A percentile compares a stretch with the other conserved stretches of the same genome.
Evolutionary conservation across 345 rosid genomes (phyloP).

Genomic region (Chamaenerion angustifolium): DNA sequence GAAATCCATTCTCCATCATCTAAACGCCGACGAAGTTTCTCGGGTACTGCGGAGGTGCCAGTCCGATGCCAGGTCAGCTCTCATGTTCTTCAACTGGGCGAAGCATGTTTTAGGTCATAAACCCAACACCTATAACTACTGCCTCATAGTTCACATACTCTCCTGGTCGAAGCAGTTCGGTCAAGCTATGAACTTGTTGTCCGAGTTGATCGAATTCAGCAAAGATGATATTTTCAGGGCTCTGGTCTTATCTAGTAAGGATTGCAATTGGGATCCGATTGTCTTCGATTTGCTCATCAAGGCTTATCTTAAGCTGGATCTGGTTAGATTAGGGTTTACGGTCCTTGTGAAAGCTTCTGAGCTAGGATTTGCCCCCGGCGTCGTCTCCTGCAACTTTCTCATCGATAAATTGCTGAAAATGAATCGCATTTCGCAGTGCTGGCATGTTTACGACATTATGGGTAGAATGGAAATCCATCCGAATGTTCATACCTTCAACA

Average conservation of each 20-base stretch:
- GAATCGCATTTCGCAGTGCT: conserved; percentile 39
- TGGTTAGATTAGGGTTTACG: conserved; percentile 28
- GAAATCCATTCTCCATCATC: conserved; percentile 26
- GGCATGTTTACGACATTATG: conserved; percentile 68
- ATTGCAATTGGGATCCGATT: conserved; percentile 57
- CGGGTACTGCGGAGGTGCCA: conserved; percentile 61
- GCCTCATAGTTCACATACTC: conserved; percentile 43
- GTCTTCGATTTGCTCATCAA: conserved; percentile 60
- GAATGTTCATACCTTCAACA: conserved; percentile 60
- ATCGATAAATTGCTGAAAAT: conserved; percentile 52
- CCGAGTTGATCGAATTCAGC: conserved; percentile 23
- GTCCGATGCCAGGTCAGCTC: conserved; percentile 41
- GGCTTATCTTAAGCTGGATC: conserved; percentile 37
- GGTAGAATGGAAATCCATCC: conserved; percentile 40
- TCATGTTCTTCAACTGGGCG: conserved; percentile 52
- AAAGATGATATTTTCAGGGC: conserved; percentile 23
- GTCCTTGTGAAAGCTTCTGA: conserved; percentile 30
- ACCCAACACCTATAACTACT: conserved; percentile 34
- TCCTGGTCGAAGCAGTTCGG: conserved; percentile 38
- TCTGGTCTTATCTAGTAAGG: conserved; percentile 34
- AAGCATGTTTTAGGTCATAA: conserved; percentile 30
- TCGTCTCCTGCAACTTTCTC: conserved; percentile 65
- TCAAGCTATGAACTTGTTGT: conserved; percentile 34
- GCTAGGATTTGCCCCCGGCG: conserved; percentile 46
- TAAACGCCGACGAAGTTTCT: conserved; percentile 38